These are phyloP conservation scores for Penicillium coffeae DNA, from an alignment of 495 filamentous ascomycete species.

Conservation along the genomic window DNA sequence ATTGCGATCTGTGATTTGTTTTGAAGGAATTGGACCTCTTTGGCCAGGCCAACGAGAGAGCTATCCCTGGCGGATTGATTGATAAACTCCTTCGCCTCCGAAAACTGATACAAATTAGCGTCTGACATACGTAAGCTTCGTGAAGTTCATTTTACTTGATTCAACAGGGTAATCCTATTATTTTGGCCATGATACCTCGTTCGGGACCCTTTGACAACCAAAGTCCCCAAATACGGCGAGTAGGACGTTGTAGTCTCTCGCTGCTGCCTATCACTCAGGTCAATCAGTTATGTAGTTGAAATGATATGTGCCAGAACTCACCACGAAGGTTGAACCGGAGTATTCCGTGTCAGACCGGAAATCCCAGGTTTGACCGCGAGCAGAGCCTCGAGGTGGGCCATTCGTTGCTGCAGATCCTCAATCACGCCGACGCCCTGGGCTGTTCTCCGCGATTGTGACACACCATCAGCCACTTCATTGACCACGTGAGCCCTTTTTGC, in stretches of 20 bases:
- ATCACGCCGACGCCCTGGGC: slow-evolving; percentile 15
- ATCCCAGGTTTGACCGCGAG: slow-evolving; percentile 7
- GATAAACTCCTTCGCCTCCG: slow-evolving; percentile 23
- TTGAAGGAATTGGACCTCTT: slow-evolving; percentile 29
- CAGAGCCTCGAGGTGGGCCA: slow-evolving; percentile 18
- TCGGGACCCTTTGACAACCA: slow-evolving; percentile 24
- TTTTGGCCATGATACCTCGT: slow-evolving; percentile 26
- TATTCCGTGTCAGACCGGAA: slow-evolving; percentile 3
- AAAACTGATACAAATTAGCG: slow-evolving; percentile 13
- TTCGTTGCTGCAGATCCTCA: slow-evolving; percentile 24
- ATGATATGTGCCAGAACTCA: not conserved
- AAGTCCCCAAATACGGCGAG: slow-evolving; percentile 11
- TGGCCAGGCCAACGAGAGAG: slow-evolving; percentile 16
- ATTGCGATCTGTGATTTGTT: slow-evolving; percentile 10
- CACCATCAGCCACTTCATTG: not conserved
- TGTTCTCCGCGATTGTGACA: not conserved
- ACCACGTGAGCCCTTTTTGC: slow-evolving; percentile 12
- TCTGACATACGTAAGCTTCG: too few relatives aligned
- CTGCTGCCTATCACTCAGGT: slow-evolving; percentile 1
- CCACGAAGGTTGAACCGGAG: slow-evolving; percentile 7
- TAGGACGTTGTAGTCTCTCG: not conserved
- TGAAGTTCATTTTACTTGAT: slow-evolving; percentile 23
- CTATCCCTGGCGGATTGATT: slow-evolving; percentile 17
- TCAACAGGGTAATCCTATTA: slow-evolving; percentile 19
- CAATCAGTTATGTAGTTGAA: not conserved